Evolutionary conservation across 192 early-diverging fungal genomes (phyloP).

Genomic region (Umbelopsis ramanniana): DNA sequence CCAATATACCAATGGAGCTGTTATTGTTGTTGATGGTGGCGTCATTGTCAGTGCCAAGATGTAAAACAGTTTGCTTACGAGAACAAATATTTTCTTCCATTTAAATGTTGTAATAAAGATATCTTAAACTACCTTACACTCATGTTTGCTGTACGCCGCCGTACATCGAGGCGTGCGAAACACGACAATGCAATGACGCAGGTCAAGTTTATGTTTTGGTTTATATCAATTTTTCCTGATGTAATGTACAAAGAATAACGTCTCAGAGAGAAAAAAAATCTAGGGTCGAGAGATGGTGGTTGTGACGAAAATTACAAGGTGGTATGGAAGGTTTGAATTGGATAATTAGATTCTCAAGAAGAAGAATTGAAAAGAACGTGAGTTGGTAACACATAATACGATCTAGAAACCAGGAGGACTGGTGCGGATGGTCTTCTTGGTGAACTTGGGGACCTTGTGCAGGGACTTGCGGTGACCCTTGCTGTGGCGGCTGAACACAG

Average conservation of each 20-base stretch:
- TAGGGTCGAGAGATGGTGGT: neutral
- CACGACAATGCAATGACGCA: too few species aligned
- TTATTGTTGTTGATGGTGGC: conserved; percentile 39
- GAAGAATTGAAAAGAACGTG: neutral
- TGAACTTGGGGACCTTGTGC: conserved; percentile 87
- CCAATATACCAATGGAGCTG: conserved; percentile 56
- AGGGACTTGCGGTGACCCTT: conserved; percentile 76
- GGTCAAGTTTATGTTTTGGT: too few species aligned
- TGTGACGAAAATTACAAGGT: neutral
- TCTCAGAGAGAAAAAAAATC: neutral
- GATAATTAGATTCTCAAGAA: too few species aligned
- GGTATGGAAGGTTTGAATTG: neutral
- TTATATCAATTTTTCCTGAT: neutral
- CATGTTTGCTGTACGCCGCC: too few species aligned
- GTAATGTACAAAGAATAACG: neutral
- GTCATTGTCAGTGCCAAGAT: conserved; percentile 20
- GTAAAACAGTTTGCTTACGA: neutral
- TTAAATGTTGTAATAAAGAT: too few species aligned
- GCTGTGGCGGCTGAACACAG: conserved; percentile 74
- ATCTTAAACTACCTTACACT: too few species aligned
- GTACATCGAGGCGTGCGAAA: too few species aligned
- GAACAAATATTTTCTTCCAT: too few species aligned
- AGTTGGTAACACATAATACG: neutral
- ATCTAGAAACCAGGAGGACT: conserved; percentile 71
- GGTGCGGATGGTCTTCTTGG: conserved; percentile 76